Evolutionary conservation across 139 green algal genomes (phyloP).

Genomic region (Chara braunii): DNA sequence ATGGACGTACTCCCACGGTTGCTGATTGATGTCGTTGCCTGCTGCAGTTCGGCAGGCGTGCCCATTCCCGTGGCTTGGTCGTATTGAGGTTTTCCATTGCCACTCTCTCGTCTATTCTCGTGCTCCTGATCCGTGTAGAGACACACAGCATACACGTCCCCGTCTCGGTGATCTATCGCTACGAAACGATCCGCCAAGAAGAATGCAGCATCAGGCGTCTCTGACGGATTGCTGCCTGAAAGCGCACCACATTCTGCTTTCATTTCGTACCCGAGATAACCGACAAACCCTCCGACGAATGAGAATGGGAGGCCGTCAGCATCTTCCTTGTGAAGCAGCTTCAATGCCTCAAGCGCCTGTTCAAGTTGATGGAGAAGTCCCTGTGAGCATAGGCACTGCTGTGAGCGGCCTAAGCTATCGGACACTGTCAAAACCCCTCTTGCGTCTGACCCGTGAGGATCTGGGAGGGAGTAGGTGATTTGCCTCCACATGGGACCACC

Average conservation of each 20-base stretch:
- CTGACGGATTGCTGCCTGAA: conserved; percentile 9
- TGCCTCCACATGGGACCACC: conserved; percentile 70
- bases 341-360: neutral
- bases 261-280: conserved; percentile 89
- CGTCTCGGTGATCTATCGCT: conserved; percentile 66
- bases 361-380: neutral
- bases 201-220: conserved; percentile 73
- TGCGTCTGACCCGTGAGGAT: no score
- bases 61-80: no score
- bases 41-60: no score
- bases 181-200: conserved; percentile 80
- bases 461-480: conserved; percentile 60
- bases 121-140: no score
- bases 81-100: no score
- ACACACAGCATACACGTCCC: conserved; percentile 71
- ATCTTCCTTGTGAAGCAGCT: neutral
- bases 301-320: conserved; percentile 73
- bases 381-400: neutral
- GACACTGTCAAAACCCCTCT: no score
- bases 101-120: no score
- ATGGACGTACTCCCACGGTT: no score
- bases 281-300: conserved; percentile 87
- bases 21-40: no score
- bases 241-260: conserved; percentile 42
- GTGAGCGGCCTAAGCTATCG: neutral